Evolutionary conservation across 352 stramenopile genomes (phyloP).

Genomic region (Phytophthora hybrid): DNA sequence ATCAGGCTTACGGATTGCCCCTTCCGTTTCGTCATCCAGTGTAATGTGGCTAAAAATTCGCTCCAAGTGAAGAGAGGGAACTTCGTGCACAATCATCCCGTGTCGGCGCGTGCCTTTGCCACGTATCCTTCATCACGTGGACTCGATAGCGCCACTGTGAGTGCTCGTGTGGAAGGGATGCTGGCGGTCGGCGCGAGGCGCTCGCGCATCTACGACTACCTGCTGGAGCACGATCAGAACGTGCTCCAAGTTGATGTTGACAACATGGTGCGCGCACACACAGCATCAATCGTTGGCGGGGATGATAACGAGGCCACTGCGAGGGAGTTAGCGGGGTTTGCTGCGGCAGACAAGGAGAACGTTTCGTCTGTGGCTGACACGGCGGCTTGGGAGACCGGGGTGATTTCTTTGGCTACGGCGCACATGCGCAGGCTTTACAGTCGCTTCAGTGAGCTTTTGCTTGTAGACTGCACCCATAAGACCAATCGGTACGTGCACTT

Average conservation of each 20-base stretch:
- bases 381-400: conserved; percentile 5
- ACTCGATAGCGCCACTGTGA: background rate
- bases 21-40: too few relatives aligned
- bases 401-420: conserved; percentile 3
- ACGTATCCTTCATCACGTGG: conserved; percentile 12
- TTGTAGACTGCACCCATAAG: conserved; percentile 28
- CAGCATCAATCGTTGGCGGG: background rate
- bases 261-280: conserved; percentile 22
- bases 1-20: conserved; percentile 12
- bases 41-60: too few relatives aligned
- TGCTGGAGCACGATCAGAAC: background rate
- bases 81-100: conserved; percentile 21
- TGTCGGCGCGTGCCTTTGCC: background rate
- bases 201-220: conserved; percentile 23
- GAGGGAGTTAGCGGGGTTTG: background rate
- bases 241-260: conserved; percentile 19
- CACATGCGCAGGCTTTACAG: conserved; percentile 17
- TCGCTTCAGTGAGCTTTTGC: conserved; percentile 18
- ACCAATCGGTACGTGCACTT: conserved; percentile 15
- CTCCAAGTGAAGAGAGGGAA: conserved; percentile 12
- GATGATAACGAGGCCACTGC: conserved; percentile 25
- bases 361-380: background rate
- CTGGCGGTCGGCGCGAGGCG: conserved; percentile 16
- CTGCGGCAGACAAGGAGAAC: conserved; percentile 2
- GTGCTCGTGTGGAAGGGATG: conserved; percentile 4